Base-by-base conservation (phyloP, 2,329 filamentous ascomycete genomes). In the Nectriaceae sp. region DNA sequence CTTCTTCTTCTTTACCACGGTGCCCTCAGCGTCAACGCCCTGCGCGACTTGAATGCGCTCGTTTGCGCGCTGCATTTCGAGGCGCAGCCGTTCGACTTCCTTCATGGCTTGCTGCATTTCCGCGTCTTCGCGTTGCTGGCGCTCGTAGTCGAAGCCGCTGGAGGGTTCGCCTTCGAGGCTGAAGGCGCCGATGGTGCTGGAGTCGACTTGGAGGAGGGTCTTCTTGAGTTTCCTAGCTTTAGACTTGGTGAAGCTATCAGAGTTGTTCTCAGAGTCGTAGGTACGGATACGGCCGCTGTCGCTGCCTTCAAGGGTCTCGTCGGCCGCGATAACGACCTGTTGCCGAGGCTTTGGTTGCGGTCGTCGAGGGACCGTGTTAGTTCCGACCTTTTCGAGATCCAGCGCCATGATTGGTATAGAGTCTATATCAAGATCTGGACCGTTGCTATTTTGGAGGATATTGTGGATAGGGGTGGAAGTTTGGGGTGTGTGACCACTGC, bases 391-490 rank as follows among this genome's bases (percentile, higher is more conserved):
- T 24, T 86, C 85, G 6, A 97, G 79, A 53, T 95, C 86, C 40
- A 99, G 78, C 65, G 96, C 85, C 84, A 99, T 94, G 61, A 99
- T 93, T 2, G 94, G 94, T 60, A 99, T 99, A 2, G 90, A 83
- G 69, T 99, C 94, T 37, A 99, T 87, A 65, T 99, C 93, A 8
- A 97, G 74, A 38, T 89, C 87, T 3, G 87, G 84, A 2, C 85
- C 87, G 63, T 93, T 92, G 48, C 83, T 84, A 49, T 78, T 84
- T 49, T 83, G 79, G 3, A 89, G 74, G 48, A 94, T 90, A 55
- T 83, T 88, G 62, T 93, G 88, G 42, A 94, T 85, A 1, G 89
- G 89, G 1, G 89, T 93, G 1, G 87, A 87, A 5, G 80, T 80
- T 26, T 83, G 82, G 4, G 82, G 83, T 1, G 73, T 70, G n/a